Base-by-base conservation (phyloP, 306 rosid genomes). In the Vigna trinervia region DNA sequence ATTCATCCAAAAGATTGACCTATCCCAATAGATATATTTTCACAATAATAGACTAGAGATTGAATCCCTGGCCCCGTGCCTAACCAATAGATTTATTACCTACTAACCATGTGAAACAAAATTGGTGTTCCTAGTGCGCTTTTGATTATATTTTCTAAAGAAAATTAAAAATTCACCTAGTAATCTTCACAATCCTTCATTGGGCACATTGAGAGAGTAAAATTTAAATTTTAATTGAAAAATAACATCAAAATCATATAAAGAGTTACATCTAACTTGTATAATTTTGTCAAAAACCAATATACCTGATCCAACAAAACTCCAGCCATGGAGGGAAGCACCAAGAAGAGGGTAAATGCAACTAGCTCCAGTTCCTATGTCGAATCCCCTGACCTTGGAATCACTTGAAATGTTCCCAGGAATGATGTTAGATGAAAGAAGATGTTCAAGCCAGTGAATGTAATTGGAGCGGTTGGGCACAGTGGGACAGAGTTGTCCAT, bases 271-370 rank as follows among this genome's bases (percentile, higher is more conserved):
- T 12, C 4, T 2, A 59, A 59, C 17, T 12, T 12, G 5, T 58
- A n/a, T 28, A 59, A 15, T 26, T 26, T 5, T 26, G 65, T 59
- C 5, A 22, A 61, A 32, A 59, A 32, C 14, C 1, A 12, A 30
- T 0, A 60, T 65, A 94, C 98, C 97, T 82, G 97, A 89, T 65
- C 96, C 97, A 30, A 94, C 98, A 78, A 94, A 90, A 84, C 74
- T 87, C 97, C 98, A 94, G 2, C 95, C 88, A 0, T 85, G 82
- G 85, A 94, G 96, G 12, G 96, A 89, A 48, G 98, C 90, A 53
- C 92, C 98, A 73, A 94, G 95, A 87, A 94, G 97, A 0, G 98
- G 98, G 78, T 92, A 94, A 38, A 94, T 92, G 86, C 98, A 94
- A 60, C 88, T 94, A 15, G 97, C 93, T 12, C 98, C 97, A 62